A percentile compares a stretch with the other conserved stretches of the same genome.
These are phyloP conservation scores for Linanthus parryae DNA, from an alignment of 148 eudicot genomes.

Conservation along the genomic window DNA sequence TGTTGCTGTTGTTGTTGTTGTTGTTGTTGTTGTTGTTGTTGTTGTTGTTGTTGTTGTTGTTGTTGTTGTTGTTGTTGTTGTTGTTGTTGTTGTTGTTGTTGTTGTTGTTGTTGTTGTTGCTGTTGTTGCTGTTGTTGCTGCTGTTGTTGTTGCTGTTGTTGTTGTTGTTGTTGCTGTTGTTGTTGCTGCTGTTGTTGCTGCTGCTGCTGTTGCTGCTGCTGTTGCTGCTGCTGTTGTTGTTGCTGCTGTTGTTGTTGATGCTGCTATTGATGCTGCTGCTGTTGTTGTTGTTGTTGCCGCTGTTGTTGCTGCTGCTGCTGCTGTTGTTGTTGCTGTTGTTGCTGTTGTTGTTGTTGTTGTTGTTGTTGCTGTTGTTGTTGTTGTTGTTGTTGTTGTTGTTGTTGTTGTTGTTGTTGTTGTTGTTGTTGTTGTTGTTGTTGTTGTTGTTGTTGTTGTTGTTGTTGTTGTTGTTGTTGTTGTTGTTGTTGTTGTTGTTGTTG, in stretches of 20 bases:
- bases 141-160: background rate
- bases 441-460: background rate
- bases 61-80: background rate
- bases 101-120: background rate
- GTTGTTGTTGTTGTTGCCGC: background rate
- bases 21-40: background rate
- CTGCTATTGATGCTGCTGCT: background rate
- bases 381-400: background rate
- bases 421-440: background rate
- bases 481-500: background rate
- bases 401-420: background rate
- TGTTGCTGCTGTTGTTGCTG: background rate
- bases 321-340: background rate
- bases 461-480: background rate
- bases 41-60: background rate
- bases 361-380: background rate
- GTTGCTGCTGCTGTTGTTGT: background rate
- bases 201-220: background rate
- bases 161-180: background rate
- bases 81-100: background rate
- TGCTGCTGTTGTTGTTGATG: background rate
- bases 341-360: background rate
- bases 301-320: background rate
- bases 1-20: background rate
- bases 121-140: background rate